phyloP scores from a whole-genome alignment of 495 filamentous ascomycete genomes.

The Podospora pseudoanserina region DNA sequence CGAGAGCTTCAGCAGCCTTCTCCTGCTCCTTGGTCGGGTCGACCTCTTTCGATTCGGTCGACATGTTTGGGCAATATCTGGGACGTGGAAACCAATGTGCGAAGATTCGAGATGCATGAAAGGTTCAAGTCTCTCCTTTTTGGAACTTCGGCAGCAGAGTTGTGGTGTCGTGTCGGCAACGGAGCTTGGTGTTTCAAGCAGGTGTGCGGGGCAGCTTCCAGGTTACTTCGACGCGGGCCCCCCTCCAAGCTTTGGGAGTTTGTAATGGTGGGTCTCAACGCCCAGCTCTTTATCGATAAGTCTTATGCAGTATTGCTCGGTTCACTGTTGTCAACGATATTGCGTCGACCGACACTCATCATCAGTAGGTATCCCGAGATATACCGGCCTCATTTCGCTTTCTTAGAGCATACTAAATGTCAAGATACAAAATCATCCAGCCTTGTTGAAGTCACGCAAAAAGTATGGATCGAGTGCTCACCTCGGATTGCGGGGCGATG shows the following conservation, averaged over 20 bases:
- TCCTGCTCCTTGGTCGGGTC: constrained; percentile 34
- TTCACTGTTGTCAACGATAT: too few species aligned
- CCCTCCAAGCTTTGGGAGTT: background rate
- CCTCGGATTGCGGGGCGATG: background rate
- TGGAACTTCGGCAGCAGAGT: background rate
- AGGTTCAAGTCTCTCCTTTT: background rate
- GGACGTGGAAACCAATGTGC: too few species aligned
- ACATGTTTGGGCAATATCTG: constrained; percentile 31
- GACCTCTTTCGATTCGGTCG: constrained; percentile 48
- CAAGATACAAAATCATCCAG: background rate
- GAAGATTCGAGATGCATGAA: too few species aligned
- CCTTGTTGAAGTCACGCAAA: background rate
- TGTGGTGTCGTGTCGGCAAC: background rate
- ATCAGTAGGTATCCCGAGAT: background rate
- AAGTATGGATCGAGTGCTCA: background rate
- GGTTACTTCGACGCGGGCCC: background rate
- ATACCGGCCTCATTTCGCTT: too few species aligned
- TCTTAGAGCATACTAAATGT: too few species aligned
- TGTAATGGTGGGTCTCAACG: background rate
- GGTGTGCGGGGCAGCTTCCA: background rate
- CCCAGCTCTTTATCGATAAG: background rate
- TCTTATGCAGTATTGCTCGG: background rate
- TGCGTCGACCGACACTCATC: too few species aligned
- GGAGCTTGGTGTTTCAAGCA: background rate
- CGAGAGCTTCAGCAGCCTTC: constrained; percentile 23